Conservation (phyloP, 1,284 basidiomycete species). For the Ceratobasidium papillatum region DNA sequence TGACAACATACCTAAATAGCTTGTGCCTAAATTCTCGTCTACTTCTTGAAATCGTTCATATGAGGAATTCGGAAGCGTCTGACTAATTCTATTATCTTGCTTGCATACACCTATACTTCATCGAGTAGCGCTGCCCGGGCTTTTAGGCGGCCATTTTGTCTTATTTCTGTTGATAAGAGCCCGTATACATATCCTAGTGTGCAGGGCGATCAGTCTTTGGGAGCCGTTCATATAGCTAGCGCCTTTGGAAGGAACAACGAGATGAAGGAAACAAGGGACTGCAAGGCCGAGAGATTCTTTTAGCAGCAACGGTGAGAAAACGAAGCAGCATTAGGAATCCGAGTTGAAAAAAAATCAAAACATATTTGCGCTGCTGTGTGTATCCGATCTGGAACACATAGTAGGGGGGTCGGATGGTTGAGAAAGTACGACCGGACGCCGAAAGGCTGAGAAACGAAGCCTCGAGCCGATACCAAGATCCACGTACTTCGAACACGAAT, state of each 20-base stretch:
- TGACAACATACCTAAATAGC: conserved; percentile 62
- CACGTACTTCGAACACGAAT: not conserved
- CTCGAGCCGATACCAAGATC: conserved; percentile 5
- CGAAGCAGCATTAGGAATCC: not conserved
- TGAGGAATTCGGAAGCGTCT: conserved; percentile 56
- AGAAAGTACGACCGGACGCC: not conserved
- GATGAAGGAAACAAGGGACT: conserved; percentile 21
- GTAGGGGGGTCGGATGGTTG: conserved; percentile 13
- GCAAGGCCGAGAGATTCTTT: conserved; percentile 10
- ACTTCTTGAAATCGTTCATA: not conserved
- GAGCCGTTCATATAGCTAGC: not conserved
- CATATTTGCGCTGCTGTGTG: conserved; percentile 1
- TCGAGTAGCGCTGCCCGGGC: conserved; percentile 85
- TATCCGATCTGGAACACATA: not conserved
- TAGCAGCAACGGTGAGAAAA: not conserved
- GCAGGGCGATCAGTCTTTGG: conserved; percentile 17
- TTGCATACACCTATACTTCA: conserved; percentile 91
- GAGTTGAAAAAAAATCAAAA: conserved; percentile 26
- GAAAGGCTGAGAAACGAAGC: conserved; percentile 8
- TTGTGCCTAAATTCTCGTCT: conserved; percentile 64
- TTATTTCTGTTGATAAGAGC: conserved; percentile 73
- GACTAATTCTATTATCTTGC: conserved; percentile 71
- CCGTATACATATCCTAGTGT: conserved; percentile 15
- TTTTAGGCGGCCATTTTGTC: conserved; percentile 87
- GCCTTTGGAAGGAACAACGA: not conserved